Evolutionary conservation across 169 alveolate species (phyloP).

Genomic region (Plasmodium knowlesi): DNA sequence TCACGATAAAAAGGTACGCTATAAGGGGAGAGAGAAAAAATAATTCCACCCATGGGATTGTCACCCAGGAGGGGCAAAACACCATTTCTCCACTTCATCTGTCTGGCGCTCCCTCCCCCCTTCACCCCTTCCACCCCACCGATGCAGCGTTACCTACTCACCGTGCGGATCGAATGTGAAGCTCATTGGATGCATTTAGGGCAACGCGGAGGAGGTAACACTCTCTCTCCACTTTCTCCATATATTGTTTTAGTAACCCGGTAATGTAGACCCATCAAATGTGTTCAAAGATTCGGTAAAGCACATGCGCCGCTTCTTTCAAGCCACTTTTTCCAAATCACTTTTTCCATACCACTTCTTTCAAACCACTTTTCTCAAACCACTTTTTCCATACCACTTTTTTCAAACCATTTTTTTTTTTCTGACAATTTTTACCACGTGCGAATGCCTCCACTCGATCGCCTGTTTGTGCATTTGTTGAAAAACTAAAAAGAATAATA

Average conservation of each 20-base stretch:
- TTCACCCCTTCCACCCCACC: neutral
- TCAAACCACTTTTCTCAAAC: neutral
- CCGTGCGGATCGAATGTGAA: constrained; percentile 27
- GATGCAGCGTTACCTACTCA: constrained; percentile 11
- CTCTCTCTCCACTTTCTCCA: neutral
- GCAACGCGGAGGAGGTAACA: neutral
- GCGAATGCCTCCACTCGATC: neutral
- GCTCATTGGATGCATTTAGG: constrained; percentile 32
- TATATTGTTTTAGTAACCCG: neutral
- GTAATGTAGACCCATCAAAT: neutral
- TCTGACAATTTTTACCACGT: neutral
- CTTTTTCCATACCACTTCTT: neutral
- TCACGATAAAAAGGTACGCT: constrained; percentile 33
- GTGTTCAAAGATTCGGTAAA: neutral
- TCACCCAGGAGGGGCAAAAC: neutral
- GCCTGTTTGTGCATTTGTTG: neutral
- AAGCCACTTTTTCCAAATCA: neutral
- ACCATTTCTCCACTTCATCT: neutral
- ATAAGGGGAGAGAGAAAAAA: neutral
- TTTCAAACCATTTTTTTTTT: neutral
- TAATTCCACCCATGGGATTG: neutral
- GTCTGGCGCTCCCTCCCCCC: too few relatives aligned
- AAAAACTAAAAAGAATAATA: neutral
- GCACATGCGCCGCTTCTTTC: neutral
- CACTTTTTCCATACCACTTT: too few relatives aligned